Percentiles rank a stretch among this genome's conserved stretches.
phyloP scores from a whole-genome alignment of 331 rosid genomes.

The Rosa hybrid region DNA sequence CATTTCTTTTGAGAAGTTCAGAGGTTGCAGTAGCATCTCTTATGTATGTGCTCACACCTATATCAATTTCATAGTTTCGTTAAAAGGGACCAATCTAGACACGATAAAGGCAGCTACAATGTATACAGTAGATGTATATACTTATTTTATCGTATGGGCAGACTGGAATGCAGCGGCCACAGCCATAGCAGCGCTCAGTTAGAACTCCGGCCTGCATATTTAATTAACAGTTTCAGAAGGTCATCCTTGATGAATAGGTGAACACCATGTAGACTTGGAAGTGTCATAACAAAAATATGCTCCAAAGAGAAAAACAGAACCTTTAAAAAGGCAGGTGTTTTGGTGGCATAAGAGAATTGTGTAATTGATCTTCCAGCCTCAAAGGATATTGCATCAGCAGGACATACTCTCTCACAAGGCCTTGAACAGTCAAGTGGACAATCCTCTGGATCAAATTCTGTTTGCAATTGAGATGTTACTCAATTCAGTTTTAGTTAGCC shows the following conservation, averaged over 20 bases:
- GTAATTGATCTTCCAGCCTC: conserved; percentile 30
- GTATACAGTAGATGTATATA: conserved; percentile 17
- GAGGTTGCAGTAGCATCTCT: conserved; percentile 59
- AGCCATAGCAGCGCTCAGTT: conserved; percentile 91
- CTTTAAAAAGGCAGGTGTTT: conserved; percentile 33
- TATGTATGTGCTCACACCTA: conserved; percentile 68
- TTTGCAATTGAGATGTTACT: not conserved
- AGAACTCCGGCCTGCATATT: conserved; percentile 76
- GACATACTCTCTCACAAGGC: conserved; percentile 83
- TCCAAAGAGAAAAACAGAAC: conserved; percentile 19
- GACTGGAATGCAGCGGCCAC: conserved; percentile 93
- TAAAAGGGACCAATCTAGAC: not conserved
- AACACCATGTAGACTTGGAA: not conserved
- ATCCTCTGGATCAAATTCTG: conserved; percentile 90
- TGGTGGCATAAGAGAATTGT: conserved; percentile 34
- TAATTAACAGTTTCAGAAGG: conserved; percentile 1
- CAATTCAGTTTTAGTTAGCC: not conserved
- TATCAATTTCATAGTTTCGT: conserved; percentile 23
- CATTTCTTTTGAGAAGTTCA: conserved; percentile 57
- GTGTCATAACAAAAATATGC: not conserved
- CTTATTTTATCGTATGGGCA: conserved; percentile 95
- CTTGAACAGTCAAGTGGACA: conserved; percentile 79
- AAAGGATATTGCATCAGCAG: conserved; percentile 82
- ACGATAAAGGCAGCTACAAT: conserved; percentile 7
- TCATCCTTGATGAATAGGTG: not conserved